These are phyloP conservation scores for Trichoderma asperellum DNA, from an alignment of 2,329 filamentous ascomycete genomes.

Conservation along the genomic window DNA sequence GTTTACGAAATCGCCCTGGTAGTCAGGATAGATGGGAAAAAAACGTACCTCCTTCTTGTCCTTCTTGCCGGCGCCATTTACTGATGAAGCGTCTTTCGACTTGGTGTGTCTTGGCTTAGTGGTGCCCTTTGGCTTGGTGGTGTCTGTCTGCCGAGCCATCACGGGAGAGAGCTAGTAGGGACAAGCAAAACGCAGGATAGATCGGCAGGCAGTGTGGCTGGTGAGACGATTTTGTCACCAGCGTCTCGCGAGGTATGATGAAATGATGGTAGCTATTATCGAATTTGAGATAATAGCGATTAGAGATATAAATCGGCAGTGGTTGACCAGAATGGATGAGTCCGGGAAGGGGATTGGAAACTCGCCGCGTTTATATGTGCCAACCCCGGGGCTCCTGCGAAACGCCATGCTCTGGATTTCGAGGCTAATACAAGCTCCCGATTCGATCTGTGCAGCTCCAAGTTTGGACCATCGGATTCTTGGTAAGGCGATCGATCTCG, in stretches of 20 bases:
- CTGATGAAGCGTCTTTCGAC: background rate
- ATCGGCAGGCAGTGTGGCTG: background rate
- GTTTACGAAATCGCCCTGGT: background rate
- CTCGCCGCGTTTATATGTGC: constrained; percentile 19
- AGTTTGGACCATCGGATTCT: constrained; percentile 31
- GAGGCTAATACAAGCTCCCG: constrained; percentile 14
- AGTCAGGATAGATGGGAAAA: background rate
- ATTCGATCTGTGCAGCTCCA: constrained; percentile 23
- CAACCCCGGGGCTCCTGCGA: background rate
- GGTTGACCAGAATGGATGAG: background rate
- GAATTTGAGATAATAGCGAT: background rate
- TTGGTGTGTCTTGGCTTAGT: background rate
- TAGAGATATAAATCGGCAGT: background rate
- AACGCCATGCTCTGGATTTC: background rate
- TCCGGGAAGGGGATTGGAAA: background rate
- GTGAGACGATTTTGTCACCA: background rate
- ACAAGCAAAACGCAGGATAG: background rate
- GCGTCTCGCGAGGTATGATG: background rate
- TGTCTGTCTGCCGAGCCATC: background rate
- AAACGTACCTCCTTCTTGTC: background rate
- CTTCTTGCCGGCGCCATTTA: background rate
- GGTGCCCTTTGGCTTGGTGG: background rate
- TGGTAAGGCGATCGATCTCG: constrained; percentile 40
- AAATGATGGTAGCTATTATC: background rate
- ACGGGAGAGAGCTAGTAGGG: background rate